Evolutionary conservation across 257 asterid genomes (phyloP).

Genomic region (Salvia splendens): DNA sequence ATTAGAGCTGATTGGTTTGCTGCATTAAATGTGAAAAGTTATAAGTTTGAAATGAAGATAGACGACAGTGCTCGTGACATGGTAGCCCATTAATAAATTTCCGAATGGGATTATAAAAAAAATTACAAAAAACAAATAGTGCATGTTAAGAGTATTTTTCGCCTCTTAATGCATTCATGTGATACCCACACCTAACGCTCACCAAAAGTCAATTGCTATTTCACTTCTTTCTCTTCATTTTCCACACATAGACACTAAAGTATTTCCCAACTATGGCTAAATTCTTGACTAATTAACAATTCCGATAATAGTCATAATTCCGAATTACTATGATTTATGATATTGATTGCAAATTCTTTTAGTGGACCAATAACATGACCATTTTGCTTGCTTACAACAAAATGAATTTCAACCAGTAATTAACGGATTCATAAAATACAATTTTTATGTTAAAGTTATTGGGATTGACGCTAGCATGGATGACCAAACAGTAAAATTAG

Average conservation of each 20-base stretch:
- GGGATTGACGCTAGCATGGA: too few species aligned
- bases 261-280: not conserved
- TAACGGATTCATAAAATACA: too few species aligned
- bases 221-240: conserved; percentile 15
- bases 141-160: conserved; percentile 16
- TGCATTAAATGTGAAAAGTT: conserved; percentile 50
- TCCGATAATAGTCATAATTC: not conserved
- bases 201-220: conserved; percentile 47
- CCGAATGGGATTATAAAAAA: not conserved
- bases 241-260: conserved; percentile 2
- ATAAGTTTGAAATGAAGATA: conserved; percentile 19
- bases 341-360: not conserved
- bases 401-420: too few species aligned
- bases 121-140: too few species aligned
- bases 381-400: not conserved
- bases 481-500: too few species aligned
- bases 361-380: not conserved
- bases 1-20: not conserved
- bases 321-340: not conserved
- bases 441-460: too few species aligned
- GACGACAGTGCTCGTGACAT: conserved; percentile 44
- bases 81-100: conserved; percentile 30
- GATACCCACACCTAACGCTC: conserved; percentile 47
- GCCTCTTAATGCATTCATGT: conserved; percentile 43
- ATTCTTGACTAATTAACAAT: not conserved